A percentile compares a stretch with the other conserved stretches of the same genome.
Conservation (phyloP, 768 basidiomycete species). For the Thelephora ganbajun region DNA sequence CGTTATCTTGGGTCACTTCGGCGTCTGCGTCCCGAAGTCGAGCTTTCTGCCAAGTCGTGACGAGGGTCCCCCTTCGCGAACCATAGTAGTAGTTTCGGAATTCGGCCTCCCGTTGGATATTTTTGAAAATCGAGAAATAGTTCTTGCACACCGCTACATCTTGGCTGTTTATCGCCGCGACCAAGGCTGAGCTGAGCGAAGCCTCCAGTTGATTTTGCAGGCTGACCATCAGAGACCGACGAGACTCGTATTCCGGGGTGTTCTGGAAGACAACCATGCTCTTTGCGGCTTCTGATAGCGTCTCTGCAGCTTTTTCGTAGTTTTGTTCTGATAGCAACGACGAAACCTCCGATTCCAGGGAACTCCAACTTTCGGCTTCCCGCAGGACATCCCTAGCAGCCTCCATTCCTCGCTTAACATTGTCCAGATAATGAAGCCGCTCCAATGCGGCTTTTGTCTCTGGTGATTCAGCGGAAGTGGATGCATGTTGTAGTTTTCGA, state of each 20-base stretch:
- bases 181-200: constrained; percentile 77
- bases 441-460: constrained; percentile 59
- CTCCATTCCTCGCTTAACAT: constrained; percentile 78
- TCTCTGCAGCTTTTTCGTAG: constrained; percentile 83
- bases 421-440: constrained; percentile 68
- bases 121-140: constrained; percentile 78
- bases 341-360: constrained; percentile 85
- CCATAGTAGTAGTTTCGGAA: constrained; percentile 93
- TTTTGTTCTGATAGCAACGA: constrained; percentile 64
- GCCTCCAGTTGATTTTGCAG: constrained; percentile 95
- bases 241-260: constrained; percentile 79
- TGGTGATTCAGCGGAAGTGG: constrained; percentile 34
- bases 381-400: constrained; percentile 76
- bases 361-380: constrained; percentile 95
- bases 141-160: constrained; percentile 62
- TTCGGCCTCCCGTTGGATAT: constrained; percentile 85
- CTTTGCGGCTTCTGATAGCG: constrained; percentile 78
- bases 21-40: constrained; percentile 37
- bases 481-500: constrained; percentile 42
- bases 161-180: constrained; percentile 69
- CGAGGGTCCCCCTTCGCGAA: constrained; percentile 50
- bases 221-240: constrained; percentile 76
- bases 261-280: constrained; percentile 90
- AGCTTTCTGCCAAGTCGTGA: constrained; percentile 57
- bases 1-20: constrained; percentile 11